phyloP scores from a whole-genome alignment of 768 basidiomycete species.

The Wakefieldia striispora region DNA sequence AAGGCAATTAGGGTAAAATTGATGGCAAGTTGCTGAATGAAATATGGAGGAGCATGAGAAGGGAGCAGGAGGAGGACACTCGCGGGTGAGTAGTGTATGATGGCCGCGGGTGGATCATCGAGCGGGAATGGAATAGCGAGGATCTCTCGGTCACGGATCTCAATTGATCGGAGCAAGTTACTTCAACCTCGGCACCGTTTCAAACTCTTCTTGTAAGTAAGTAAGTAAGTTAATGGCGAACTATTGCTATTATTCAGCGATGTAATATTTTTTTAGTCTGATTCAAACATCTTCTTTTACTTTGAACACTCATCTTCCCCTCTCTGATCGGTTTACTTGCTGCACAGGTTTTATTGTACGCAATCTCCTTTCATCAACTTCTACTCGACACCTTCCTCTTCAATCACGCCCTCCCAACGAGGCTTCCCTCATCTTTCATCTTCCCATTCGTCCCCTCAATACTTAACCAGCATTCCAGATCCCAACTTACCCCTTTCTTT shows the following conservation, averaged over 20 bases:
- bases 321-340: too few species aligned
- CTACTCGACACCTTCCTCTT: constrained; percentile 34
- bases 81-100: too few species aligned
- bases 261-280: constrained; percentile 24
- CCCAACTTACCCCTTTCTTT: constrained; percentile 39
- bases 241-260: constrained; percentile 23
- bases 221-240: neutral
- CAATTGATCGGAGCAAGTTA: constrained; percentile 21
- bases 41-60: too few species aligned
- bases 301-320: too few species aligned
- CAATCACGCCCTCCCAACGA: constrained; percentile 36
- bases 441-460: constrained; percentile 13
- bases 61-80: too few species aligned
- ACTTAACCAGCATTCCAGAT: constrained; percentile 35
- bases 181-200: constrained; percentile 26
- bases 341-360: neutral
- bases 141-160: constrained; percentile 33
- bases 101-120: neutral
- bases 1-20: constrained; percentile 25
- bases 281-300: constrained; percentile 3
- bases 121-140: neutral
- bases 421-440: constrained; percentile 24
- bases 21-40: too few species aligned
- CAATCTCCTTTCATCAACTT: constrained; percentile 20
- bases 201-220: too few species aligned